phyloP scores from a whole-genome alignment of 176 grass and related monocot species.

The Eremochloa ophiuroides region DNA sequence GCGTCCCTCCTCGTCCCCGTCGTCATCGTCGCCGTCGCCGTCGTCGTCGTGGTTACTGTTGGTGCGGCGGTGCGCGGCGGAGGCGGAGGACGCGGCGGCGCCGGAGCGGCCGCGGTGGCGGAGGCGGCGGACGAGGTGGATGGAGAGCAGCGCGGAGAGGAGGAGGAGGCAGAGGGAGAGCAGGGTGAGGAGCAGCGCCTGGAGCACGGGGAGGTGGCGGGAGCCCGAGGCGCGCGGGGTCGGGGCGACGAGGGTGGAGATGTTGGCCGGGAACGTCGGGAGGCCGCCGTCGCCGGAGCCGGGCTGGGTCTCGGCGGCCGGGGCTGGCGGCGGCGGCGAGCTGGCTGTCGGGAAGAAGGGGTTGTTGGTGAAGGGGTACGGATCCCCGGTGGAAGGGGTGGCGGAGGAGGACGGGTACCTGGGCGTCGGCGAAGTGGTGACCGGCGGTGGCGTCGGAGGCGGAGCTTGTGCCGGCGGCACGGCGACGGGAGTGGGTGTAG shows the following conservation, averaged over 20 bases:
- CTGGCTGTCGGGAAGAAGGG: conserved; percentile 34
- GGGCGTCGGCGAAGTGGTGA: background rate
- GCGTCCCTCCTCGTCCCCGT: conserved; percentile 42
- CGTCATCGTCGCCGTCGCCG: background rate
- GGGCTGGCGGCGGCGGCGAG: background rate
- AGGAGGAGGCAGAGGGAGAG: conserved; percentile 44
- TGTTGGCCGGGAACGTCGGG: conserved; percentile 46
- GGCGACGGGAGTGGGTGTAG: background rate
- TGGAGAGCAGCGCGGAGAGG: conserved; percentile 37
- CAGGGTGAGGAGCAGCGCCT: conserved; percentile 48
- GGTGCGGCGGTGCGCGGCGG: background rate
- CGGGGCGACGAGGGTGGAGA: conserved; percentile 39
- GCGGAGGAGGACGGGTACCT: conserved; percentile 28
- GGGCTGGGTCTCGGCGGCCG: background rate
- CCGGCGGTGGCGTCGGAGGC: background rate
- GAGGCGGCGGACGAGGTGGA: conserved; percentile 45
- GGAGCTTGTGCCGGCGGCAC: background rate
- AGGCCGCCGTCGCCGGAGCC: conserved; percentile 11
- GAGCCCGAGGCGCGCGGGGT: background rate
- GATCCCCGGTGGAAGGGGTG: conserved; percentile 2
- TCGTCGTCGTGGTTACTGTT: too few relatives aligned
- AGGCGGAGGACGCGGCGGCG: background rate
- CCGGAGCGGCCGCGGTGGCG: background rate
- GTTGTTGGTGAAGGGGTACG: conserved; percentile 45
- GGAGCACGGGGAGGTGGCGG: conserved; percentile 31